Evolutionary conservation across 768 basidiomycete genomes (phyloP).

Genomic region (Podaxis sp.): DNA sequence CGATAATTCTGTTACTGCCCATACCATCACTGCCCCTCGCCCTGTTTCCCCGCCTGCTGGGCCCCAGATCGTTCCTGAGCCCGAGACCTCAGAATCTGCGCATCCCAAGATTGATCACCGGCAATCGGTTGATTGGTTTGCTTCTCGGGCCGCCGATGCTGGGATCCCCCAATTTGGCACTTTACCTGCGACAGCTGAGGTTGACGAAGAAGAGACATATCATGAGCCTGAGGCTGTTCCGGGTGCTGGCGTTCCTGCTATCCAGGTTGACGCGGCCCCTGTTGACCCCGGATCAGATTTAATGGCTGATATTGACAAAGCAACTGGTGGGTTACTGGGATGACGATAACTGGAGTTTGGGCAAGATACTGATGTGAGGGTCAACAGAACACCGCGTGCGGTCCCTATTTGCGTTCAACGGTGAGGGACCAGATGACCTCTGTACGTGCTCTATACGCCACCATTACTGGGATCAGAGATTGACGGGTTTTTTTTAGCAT

Average conservation of each 20-base stretch:
- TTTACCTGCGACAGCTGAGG: conserved; percentile 53
- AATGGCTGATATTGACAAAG: conserved; percentile 71
- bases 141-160: conserved; percentile 75
- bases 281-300: conserved; percentile 41
- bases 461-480: not conserved
- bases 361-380: conserved; percentile 6
- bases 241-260: conserved; percentile 56
- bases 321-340: conserved; percentile 41
- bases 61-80: conserved; percentile 24
- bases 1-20: conserved; percentile 62
- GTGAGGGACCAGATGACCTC: conserved; percentile 85
- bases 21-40: conserved; percentile 52
- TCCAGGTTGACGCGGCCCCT: conserved; percentile 47
- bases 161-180: conserved; percentile 28
- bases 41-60: conserved; percentile 35
- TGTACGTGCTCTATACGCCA: conserved; percentile 41
- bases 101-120: conserved; percentile 40
- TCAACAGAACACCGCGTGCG: conserved; percentile 66
- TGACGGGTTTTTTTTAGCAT: conserved; percentile 41
- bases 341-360: not conserved
- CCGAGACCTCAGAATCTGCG: conserved; percentile 20
- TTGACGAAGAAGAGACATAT: conserved; percentile 43
- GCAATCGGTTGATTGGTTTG: conserved; percentile 91
- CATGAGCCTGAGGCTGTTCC: not conserved
- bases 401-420: conserved; percentile 81